Percentiles rank a stretch among this genome's conserved stretches.
Evolutionary conservation across 768 basidiomycete species (phyloP).

Genomic region (Suillus subluteus): DNA sequence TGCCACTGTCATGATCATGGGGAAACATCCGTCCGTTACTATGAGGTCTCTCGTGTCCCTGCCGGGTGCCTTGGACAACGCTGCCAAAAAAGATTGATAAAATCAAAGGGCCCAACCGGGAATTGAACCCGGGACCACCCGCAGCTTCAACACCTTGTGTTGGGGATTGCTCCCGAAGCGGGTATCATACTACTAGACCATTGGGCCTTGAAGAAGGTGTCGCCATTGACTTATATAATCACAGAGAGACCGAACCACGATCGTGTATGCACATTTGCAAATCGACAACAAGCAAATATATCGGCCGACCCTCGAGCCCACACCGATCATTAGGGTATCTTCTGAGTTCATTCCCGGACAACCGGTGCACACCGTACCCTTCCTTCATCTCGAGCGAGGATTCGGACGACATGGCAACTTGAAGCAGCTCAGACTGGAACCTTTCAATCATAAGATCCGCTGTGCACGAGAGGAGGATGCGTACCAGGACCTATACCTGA

Average conservation of each 20-base stretch:
- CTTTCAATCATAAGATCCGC: not conserved
- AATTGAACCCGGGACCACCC: conserved; percentile 67
- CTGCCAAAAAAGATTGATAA: not conserved
- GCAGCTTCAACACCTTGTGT: conserved; percentile 32
- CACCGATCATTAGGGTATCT: too few species aligned
- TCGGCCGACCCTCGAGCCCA: too few species aligned
- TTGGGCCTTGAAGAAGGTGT: conserved; percentile 36
- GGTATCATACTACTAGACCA: conserved; percentile 61
- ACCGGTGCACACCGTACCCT: not conserved
- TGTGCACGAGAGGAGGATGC: not conserved
- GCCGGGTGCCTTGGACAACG: not conserved
- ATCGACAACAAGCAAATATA: too few species aligned
- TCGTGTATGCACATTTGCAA: too few species aligned
- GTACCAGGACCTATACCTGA: not conserved
- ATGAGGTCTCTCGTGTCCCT: too few species aligned
- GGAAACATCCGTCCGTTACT: not conserved
- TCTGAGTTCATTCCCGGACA: not conserved
- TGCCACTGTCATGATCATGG: not conserved
- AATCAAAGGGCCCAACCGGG: conserved; percentile 50
- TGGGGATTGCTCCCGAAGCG: conserved; percentile 43
- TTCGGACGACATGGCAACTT: not conserved
- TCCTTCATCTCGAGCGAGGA: not conserved
- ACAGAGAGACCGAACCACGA: not conserved
- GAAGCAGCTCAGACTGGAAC: not conserved
- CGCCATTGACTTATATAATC: not conserved